phyloP scores from a whole-genome alignment of 164 flowering plant species.

The Houttuynia cordata region DNA sequence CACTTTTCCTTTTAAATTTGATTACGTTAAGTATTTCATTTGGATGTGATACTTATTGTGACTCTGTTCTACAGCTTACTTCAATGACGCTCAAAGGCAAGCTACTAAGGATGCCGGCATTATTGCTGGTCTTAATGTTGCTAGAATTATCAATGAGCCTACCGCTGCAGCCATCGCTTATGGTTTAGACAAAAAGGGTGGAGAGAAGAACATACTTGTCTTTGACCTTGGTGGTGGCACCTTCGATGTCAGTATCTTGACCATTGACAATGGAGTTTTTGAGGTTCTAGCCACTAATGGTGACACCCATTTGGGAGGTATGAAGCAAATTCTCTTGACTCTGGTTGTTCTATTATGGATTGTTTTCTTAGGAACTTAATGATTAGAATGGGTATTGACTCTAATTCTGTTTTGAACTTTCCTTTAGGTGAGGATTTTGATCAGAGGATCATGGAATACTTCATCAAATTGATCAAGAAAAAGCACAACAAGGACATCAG shows the following conservation, averaged over 20 bases:
- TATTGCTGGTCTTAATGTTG: constrained; percentile 86
- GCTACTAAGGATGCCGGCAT: constrained; percentile 95
- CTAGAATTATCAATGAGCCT: constrained; percentile 83
- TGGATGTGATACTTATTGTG: not conserved
- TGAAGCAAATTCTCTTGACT: too few species aligned
- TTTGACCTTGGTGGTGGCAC: constrained; percentile 94
- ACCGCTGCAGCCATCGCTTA: constrained; percentile 94
- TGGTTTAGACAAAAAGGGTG: constrained; percentile 84
- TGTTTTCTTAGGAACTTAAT: too few species aligned
- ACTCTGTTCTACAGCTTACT: constrained; percentile 47
- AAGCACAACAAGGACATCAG: constrained; percentile 11
- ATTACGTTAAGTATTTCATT: not conserved
- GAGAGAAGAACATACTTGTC: constrained; percentile 92
- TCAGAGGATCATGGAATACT: constrained; percentile 9
- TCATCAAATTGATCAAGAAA: constrained; percentile 7
- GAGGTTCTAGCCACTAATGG: constrained; percentile 93
- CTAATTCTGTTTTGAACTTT: not conserved
- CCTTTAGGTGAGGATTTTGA: constrained; percentile 8
- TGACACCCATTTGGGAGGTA: constrained; percentile 92
- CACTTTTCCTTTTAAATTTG: not conserved
- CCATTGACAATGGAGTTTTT: constrained; percentile 87
- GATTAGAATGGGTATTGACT: not conserved
- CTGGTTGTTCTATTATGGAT: too few species aligned
- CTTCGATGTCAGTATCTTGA: constrained; percentile 88
- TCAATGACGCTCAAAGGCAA: constrained; percentile 92